Base-by-base conservation (phyloP, 768 basidiomycete species). In the Rhizopogon roseolus region DNA sequence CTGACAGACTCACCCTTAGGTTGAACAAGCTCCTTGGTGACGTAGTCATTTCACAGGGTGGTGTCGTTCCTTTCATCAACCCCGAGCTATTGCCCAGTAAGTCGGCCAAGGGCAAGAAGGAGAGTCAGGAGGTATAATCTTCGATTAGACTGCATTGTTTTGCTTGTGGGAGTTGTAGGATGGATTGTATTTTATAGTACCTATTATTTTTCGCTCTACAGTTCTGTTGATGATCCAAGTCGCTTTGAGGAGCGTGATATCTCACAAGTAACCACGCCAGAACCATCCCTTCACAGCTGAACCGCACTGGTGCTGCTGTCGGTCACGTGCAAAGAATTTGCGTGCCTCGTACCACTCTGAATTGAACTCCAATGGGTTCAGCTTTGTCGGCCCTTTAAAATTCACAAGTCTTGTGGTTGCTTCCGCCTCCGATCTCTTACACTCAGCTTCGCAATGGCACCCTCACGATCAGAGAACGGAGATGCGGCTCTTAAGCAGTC, bases 1-100 rank as follows among this genome's bases (percentile, higher is more conserved):
- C 27, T 54, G n/a, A 2, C 27, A 52, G n/a, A 58, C 9, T n/a
- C 6, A 1, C 10, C 1, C 29, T 6, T 37, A 71, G 70, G 49
- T 66, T 76, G 54, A 73, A 71, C 61, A 73, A 58, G 50, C 73
- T 73, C 25, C 72, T 74, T 14, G 72, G 72, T 11, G 66, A 66
- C 58, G 82, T 84, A 53, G 75, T 80, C 66, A 84, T 84, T 71
- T 82, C 81, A 37, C 81, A 84, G 59, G 82, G 82, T 71, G 82
- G 82, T 73, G 79, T 80, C 41, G 71, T 79, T 25, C 78, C 77
- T 50, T 67, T 69, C 63, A 82, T 82, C 64, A 74, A 77, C 60
- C 68, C 77, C 49, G 79, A 72, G 62, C 74, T 81, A 34, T 64
- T 81, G 53, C 80, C 80, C 60, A 74, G 67, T 60, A 85, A 82